A percentile compares a stretch with the other conserved stretches of the same genome.
phyloP scores from a whole-genome alignment of 2,329 filamentous ascomycete species.

The Teratosphaeria destructans region DNA sequence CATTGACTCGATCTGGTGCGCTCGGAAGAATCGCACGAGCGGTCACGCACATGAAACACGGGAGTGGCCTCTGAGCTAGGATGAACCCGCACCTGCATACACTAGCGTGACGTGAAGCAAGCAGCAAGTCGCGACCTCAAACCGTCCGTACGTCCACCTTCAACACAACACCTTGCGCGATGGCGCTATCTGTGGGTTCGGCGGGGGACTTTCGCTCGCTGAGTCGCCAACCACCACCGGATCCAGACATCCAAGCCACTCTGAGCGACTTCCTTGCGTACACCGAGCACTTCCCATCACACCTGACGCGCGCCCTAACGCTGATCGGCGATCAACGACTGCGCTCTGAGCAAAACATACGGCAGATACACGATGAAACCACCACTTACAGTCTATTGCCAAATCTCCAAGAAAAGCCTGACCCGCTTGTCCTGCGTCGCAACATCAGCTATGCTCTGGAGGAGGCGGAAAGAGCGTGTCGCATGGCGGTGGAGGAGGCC shows the following conservation, averaged over 20 bases:
- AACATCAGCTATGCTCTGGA: conserved; percentile 45
- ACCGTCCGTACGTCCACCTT: neutral
- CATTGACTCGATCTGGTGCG: too few species aligned
- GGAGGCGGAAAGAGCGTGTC: conserved; percentile 22
- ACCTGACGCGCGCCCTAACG: conserved; percentile 52
- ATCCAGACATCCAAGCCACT: conserved; percentile 55
- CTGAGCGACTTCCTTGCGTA: conserved; percentile 60
- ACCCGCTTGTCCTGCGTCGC: conserved; percentile 41
- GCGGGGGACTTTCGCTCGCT: conserved; percentile 21
- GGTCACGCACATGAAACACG: too few species aligned
- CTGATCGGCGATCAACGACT: conserved; percentile 46
- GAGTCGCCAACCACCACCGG: conserved; percentile 26
- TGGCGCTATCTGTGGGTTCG: conserved; percentile 10
- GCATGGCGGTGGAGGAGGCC: conserved; percentile 27
- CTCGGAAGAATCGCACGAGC: too few species aligned
- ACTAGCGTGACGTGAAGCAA: neutral
- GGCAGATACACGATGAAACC: conserved; percentile 38
- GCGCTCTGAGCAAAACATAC: conserved; percentile 33
- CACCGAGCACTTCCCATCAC: conserved; percentile 58
- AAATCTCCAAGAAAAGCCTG: conserved; percentile 39
- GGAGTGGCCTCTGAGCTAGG: neutral
- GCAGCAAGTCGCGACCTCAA: neutral
- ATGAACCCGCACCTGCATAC: neutral
- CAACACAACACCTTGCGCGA: neutral
- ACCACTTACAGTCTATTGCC: conserved; percentile 42